Evolutionary conservation across 2,329 filamentous ascomycete species (phyloP).

Genomic region (Colletotrichum tropicicola): DNA sequence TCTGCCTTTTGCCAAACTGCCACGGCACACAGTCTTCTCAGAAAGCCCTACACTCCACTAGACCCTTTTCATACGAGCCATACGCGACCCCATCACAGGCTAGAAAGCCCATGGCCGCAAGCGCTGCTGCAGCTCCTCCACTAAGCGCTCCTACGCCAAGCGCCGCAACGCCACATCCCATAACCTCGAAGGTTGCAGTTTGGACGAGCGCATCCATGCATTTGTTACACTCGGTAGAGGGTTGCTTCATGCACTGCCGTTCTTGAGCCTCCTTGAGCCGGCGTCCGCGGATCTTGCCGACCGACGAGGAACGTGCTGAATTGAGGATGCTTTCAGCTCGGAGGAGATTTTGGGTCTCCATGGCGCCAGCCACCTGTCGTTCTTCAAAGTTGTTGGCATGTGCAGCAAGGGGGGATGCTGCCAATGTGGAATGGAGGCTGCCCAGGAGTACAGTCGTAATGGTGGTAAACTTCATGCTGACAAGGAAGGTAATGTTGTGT

Average conservation of each 20-base stretch:
- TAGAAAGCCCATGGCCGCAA: not conserved
- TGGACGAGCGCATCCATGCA: conserved; percentile 1
- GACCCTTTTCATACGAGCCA: not conserved
- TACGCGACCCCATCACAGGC: not conserved
- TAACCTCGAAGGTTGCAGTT: not conserved
- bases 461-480: conserved; percentile 8
- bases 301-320: not conserved
- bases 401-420: not conserved
- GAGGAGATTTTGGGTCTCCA: conserved; percentile 6
- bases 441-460: not conserved
- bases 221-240: conserved; percentile 4
- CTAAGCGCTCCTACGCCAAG: not conserved
- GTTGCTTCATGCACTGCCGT: not conserved
- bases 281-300: conserved; percentile 3
- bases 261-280: conserved; percentile 1
- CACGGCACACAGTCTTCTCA: not conserved
- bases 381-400: not conserved
- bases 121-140: not conserved
- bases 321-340: conserved; percentile 6
- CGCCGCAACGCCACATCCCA: conserved; percentile 1
- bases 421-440: not conserved
- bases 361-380: conserved; percentile 2
- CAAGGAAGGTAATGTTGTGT: not conserved
- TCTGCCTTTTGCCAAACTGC: too few species aligned
- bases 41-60: conserved; percentile 3